Conservation (phyloP, 192 early-diverging fungal species). For the Gamsiella multidivaricata region DNA sequence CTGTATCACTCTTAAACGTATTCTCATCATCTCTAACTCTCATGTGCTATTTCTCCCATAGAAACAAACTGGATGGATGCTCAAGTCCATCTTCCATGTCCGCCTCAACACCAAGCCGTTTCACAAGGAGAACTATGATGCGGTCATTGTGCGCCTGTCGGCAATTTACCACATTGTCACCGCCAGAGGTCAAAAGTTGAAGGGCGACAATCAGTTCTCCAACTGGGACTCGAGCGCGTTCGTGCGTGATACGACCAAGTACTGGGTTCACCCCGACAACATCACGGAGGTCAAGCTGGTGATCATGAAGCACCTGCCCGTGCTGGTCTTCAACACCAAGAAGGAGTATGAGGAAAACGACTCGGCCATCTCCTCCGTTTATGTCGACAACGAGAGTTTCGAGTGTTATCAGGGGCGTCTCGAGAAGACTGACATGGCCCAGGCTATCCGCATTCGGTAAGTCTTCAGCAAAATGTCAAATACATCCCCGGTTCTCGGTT, state of each 20-base stretch:
- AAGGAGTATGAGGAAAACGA: conserved; percentile 71
- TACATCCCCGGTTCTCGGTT: too few relatives aligned
- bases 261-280: conserved; percentile 97
- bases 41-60: conserved; percentile 8
- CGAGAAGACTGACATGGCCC: conserved; percentile 87
- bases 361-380: conserved; percentile 92
- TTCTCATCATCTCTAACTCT: too few relatives aligned
- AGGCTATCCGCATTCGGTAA: conserved; percentile 87
- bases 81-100: conserved; percentile 84
- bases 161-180: conserved; percentile 72
- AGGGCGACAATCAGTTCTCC: conserved; percentile 26
- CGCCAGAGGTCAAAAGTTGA: conserved; percentile 42
- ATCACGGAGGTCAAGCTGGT: conserved; percentile 92
- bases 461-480: too few relatives aligned
- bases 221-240: conserved; percentile 52
- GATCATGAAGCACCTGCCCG: conserved; percentile 91
- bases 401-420: conserved; percentile 91
- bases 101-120: conserved; percentile 85
- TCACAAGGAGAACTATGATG: conserved; percentile 88
- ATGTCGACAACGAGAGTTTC: conserved; percentile 91
- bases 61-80: conserved; percentile 67
- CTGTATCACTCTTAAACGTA: not conserved
- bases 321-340: conserved; percentile 84
- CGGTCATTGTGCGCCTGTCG: conserved; percentile 85
- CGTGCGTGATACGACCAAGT: conserved; percentile 86